Evolutionary conservation across 768 basidiomycete species (phyloP).

Genomic region (Leucogyrophana mollusca): DNA sequence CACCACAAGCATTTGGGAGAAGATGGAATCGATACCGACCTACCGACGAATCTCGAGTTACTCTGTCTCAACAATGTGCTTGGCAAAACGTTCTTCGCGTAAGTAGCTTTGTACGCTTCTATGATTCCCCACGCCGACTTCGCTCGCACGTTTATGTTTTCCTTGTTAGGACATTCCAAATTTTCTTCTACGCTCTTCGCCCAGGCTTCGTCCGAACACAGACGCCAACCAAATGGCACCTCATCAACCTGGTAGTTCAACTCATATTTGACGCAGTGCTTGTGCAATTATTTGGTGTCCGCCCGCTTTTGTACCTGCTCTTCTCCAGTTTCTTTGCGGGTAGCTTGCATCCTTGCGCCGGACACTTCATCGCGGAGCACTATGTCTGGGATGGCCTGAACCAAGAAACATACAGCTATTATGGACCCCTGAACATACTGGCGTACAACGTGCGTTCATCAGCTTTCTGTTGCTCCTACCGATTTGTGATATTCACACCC

Average conservation of each 20-base stretch:
- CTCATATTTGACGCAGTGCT: slow-evolving; percentile 72
- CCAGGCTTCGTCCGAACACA: slow-evolving; percentile 91
- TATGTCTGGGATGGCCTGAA: slow-evolving; percentile 90
- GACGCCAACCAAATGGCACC: slow-evolving; percentile 79
- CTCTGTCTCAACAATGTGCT: slow-evolving; percentile 90
- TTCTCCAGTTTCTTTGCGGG: slow-evolving; percentile 95
- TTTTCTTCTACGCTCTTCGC: slow-evolving; percentile 95
- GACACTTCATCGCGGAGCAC: slow-evolving; percentile 97
- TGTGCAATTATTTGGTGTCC: slow-evolving; percentile 42
- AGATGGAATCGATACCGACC: slow-evolving; percentile 94
- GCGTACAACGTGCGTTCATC: slow-evolving; percentile 81
- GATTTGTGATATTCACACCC: neutral
- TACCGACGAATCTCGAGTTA: slow-evolving; percentile 86
- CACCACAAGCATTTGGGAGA: slow-evolving; percentile 96
- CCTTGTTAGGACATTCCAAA: slow-evolving; percentile 85
- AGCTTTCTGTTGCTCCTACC: neutral
- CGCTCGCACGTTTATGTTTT: slow-evolving; percentile 10
- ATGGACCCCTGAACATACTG: slow-evolving; percentile 84
- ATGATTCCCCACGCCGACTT: neutral
- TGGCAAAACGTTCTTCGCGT: slow-evolving; percentile 99
- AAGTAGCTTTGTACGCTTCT: slow-evolving; percentile 27
- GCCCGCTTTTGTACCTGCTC: slow-evolving; percentile 76
- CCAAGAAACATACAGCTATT: slow-evolving; percentile 98
- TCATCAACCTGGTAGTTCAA: slow-evolving; percentile 70
- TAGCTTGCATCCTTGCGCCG: slow-evolving; percentile 92